Evolutionary conservation across 2,329 filamentous ascomycete genomes (phyloP), one percentile per base, ranked within the genome.

Genomic region (Colletotrichum sp.): DNA sequence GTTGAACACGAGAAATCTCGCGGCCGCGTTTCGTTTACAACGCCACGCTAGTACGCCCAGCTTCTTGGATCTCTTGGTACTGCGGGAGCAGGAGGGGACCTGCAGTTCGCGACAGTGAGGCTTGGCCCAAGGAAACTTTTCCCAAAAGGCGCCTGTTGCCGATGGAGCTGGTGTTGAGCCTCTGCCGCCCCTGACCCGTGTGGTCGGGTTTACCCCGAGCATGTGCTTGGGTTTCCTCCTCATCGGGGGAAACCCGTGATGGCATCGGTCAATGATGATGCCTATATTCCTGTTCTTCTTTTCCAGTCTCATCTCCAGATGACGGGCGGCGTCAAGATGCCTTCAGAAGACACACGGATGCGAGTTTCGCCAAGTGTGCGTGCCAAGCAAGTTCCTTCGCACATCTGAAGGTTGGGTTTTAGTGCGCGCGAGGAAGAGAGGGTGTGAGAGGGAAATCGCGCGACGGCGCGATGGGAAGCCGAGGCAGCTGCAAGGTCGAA

Each of bases 51-150:
- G 73, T 21, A 57, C 69, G 52, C 26, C 72, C 63, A 57, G 39
- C 39, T 49, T 49, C 18, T 39, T 62, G n/a, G 32, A 67, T 63
- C 36, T 28, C 52, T 34, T 32, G 39, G 39, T n/a, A 49, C 39
- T 49, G 39, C 39, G 18, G 39, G 39, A 49, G 18, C 1, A 15
- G 21, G 30, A 18, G 21, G 30, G 55, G 57, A 24, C 57, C 44
- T 65, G 16, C n/a, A 34, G 73, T 64, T 76, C 73, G 57, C 21
- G 26, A 16, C 32, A 49, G 32, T 18, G 57, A 52, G 34, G 57
- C 73, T 76, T 76, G 73, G 70, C 73, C 18, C 32, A 62, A 64
- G 70, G 63, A 73, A 68, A 59, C 57, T 73, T 64, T 73, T 68
- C 70, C 70, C 26, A 49, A 64, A 44, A 13, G 15, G 28, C 57